Evolutionary conservation across 352 stramenopile genomes (phyloP).

Genomic region (Phytopythium mirpurense): DNA sequence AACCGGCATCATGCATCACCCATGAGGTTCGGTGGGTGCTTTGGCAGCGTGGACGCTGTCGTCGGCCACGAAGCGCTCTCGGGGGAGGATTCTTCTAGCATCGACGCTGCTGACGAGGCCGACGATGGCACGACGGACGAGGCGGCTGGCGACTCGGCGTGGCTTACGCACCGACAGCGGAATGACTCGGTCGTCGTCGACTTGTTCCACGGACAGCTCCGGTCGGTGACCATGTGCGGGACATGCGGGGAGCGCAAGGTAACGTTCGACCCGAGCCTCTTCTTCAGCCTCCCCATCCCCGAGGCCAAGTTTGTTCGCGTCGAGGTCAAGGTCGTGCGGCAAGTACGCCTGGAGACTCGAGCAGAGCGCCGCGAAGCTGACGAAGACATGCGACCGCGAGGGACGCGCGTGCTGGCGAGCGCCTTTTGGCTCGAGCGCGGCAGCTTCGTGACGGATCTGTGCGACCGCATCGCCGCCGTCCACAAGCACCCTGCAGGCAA

Average conservation of each 20-base stretch:
- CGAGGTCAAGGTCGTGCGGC: conserved; percentile 58
- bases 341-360: conserved; percentile 25
- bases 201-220: conserved; percentile 94
- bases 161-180: conserved; percentile 86
- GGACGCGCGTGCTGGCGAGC: conserved; percentile 12
- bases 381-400: conserved; percentile 7
- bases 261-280: conserved; percentile 96
- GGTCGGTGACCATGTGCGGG: conserved; percentile 92
- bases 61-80: conserved; percentile 30
- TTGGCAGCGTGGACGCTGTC: conserved; percentile 19
- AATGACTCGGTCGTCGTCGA: conserved; percentile 97
- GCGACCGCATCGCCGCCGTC: conserved; percentile 35
- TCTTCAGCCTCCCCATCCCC: conserved; percentile 94
- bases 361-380: not conserved
- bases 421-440: conserved; percentile 59
- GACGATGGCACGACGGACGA: conserved; percentile 42
- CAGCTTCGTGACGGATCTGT: conserved; percentile 36
- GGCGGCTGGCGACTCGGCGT: conserved; percentile 86
- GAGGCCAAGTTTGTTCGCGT: conserved; percentile 64
- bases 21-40: conserved; percentile 9
- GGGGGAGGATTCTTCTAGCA: conserved; percentile 21
- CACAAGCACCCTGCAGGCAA: conserved; percentile 28
- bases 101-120: conserved; percentile 5
- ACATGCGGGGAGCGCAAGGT: conserved; percentile 91
- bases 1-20: conserved; percentile 35